These are phyloP conservation scores for Hagleromyces aurorensis DNA, from an alignment of 805 yeast species.

Conservation along the genomic window DNA sequence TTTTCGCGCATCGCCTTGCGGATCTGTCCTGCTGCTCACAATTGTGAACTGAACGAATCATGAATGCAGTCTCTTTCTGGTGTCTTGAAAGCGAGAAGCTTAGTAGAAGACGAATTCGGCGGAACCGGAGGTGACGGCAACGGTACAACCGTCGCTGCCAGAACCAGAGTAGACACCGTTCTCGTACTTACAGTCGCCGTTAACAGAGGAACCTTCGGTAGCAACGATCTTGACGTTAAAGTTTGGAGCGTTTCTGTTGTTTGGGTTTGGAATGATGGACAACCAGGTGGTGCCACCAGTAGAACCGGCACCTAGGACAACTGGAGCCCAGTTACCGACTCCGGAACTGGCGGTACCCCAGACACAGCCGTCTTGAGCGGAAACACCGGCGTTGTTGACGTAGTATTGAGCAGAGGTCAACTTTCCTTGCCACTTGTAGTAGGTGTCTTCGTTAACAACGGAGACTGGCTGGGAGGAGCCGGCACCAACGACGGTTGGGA, in stretches of 20 bases:
- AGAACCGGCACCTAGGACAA: constrained; percentile 71
- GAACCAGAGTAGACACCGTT: constrained; percentile 65
- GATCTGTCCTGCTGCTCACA: too few relatives aligned
- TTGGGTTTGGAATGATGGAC: constrained; percentile 72
- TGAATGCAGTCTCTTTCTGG: neutral
- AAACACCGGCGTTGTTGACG: constrained; percentile 70
- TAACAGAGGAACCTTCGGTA: constrained; percentile 47
- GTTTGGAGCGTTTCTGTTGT: constrained; percentile 48
- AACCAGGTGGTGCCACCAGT: constrained; percentile 53
- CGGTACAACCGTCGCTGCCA: constrained; percentile 75
- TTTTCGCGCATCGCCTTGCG: neutral
- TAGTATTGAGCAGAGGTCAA: constrained; percentile 66
- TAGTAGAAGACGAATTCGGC: constrained; percentile 56
- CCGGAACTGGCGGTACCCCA: constrained; percentile 57
- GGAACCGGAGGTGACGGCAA: constrained; percentile 50
- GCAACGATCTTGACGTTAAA: constrained; percentile 72
- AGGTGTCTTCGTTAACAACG: constrained; percentile 51
- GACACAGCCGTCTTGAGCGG: constrained; percentile 58
- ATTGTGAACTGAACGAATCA: neutral
- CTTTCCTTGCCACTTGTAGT: constrained; percentile 56
- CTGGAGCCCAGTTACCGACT: constrained; percentile 76
- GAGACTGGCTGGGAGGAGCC: constrained; percentile 41
- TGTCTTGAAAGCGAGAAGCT: too few relatives aligned
- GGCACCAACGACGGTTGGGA: constrained; percentile 56
- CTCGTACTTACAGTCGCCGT: constrained; percentile 72